Evolutionary conservation across 2,329 filamentous ascomycete species (phyloP).

Genomic region (Sporothrix humicola): DNA sequence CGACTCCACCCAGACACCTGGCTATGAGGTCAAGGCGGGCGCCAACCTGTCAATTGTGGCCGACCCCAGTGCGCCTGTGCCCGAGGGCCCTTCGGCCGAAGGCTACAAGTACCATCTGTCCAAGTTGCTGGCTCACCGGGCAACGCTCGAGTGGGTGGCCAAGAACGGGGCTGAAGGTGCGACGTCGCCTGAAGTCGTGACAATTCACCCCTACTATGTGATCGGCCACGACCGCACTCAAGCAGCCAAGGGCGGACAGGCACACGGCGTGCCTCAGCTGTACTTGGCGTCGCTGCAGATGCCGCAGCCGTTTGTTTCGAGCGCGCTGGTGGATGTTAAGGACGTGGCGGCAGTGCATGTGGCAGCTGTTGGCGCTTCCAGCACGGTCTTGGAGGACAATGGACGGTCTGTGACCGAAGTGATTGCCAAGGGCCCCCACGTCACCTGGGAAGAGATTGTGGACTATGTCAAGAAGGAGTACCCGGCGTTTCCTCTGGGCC

Average conservation of each 20-base stretch:
- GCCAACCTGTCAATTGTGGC: not conserved
- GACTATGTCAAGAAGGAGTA: conserved; percentile 1
- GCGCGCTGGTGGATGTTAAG: conserved; percentile 34
- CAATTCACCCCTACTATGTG: conserved; percentile 32
- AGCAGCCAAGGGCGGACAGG: not conserved
- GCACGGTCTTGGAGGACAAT: not conserved
- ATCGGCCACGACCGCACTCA: conserved; percentile 34
- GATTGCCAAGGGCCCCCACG: not conserved
- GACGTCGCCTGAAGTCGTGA: conserved; percentile 27
- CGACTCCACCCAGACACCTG: not conserved
- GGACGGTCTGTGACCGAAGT: conserved; percentile 18
- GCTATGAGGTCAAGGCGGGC: not conserved
- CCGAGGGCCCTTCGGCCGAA: conserved; percentile 40
- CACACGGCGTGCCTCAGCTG: conserved; percentile 23
- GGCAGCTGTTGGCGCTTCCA: not conserved
- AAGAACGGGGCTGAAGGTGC: not conserved
- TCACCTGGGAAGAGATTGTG: conserved; percentile 7
- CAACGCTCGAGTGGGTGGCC: conserved; percentile 31
- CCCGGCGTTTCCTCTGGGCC: not conserved
- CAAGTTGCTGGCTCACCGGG: conserved; percentile 38
- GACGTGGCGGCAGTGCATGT: conserved; percentile 32
- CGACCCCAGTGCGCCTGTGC: not conserved
- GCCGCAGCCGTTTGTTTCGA: conserved; percentile 5
- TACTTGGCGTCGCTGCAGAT: conserved; percentile 24
- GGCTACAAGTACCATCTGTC: conserved; percentile 42